Base-by-base conservation (phyloP, 2,329 filamentous ascomycete genomes). In the Seiridium unicorne region DNA sequence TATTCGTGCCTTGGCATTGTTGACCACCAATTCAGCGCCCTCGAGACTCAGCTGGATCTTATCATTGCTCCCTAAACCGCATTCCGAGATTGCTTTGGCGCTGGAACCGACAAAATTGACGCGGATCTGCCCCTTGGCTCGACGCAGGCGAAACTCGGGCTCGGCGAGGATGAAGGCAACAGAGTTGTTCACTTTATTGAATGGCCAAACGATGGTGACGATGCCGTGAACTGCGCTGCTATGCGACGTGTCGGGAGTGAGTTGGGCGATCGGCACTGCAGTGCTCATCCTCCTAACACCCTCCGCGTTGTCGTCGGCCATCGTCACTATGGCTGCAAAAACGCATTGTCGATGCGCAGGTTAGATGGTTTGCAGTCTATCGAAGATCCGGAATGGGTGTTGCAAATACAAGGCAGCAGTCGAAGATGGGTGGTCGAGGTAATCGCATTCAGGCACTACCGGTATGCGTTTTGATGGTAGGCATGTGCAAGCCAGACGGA, bases 161-260 rank as follows among this genome's bases (percentile, higher is more conserved):
- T 97, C 93, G 51, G 91, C 91, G 40, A 98, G 84, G 26, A 96
- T 84, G 55, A 97, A 88, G 34, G 92, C 89, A 65, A 93, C 84
- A 44, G 87, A 87, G 57, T 84, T 85, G 36, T 84, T 89, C 34
- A 92, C 86, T 31, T 89, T 90, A 64, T 91, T 97, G 74, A 92
- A 97, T 0, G 94, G 94, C 93, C 94, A 98, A 60, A 92, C 88
- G 42, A 98, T 86, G 7, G 92, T 94, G 31, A 97, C 86, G 13
- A 90, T 81, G 44, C 91, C 93, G 60, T 85, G 83, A 38, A 97
- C 75, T 10, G 79, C 76, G 62, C 77, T 77, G 5, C 75, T 72
- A 2, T 69, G 60, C 32, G 73, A 71, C 5, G 86, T 68, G 7
- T 79, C 75, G 5, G 85, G 84, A 40, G 66, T 72, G 40, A 89